Base-by-base conservation (phyloP, 768 basidiomycete genomes). In the Psilocybe tampanensis region DNA sequence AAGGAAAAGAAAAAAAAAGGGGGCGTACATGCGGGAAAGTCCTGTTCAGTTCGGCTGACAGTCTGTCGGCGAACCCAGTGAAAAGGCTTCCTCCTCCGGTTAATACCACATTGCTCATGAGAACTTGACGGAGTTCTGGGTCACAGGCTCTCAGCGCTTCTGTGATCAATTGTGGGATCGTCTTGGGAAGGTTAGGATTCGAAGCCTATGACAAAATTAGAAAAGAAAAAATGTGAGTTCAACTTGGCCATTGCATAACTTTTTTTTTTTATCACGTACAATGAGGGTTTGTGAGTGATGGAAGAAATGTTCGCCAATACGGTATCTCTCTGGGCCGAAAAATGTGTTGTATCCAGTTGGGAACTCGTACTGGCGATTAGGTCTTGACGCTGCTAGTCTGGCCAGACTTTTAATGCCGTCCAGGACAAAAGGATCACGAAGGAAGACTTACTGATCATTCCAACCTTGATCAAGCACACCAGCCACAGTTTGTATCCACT, bases 81-180 rank as follows among this genome's bases (percentile, higher is more conserved):
- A 96, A 88, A 43, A 94, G 75, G 55, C 90, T 93, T 34, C 95
- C 92, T 9, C 95, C 96, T 8, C 97, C 97, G n/a, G 94, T 92
- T 44, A 98, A 84, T 47, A 99, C 95, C 50, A 99, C 88, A 66
- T 98, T 98, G 59, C 90, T 86, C 68, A 96, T 83, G 23, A 99
- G 85, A 18, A 91, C 88, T 57, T 92, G 90, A 24, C 95, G 90
- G 54, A 98, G 75, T 70, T 99, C 97, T 0, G 91, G 87, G 64
- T 99, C 97, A 72, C 92, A 94, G 9, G 90, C 83, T 58, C 86
- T 82, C 56, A 98, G 80, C 0, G 93, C 84, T 56, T 89, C 86
- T 50, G 79, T 82, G 44, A 98, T 87, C 24, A 99, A 78, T 8
- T 85, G 75, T 8, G 90, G 86, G 43, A 98, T 77, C 24, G 82